Base-by-base conservation (phyloP, 306 rosid species). In the Medicago lupulina region DNA sequence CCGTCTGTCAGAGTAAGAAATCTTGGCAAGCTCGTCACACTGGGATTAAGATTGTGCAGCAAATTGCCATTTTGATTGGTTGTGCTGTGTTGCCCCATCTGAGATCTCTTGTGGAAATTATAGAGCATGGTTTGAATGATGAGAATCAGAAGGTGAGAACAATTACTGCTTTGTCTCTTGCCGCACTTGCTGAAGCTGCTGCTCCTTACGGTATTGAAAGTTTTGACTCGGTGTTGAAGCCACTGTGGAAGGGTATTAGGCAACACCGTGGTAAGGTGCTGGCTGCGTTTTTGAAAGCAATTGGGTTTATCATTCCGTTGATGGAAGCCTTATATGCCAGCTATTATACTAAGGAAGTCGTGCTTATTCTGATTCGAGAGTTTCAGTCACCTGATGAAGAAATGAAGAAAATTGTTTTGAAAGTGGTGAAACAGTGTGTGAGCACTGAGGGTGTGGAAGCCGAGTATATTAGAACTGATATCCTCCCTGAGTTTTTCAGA, bases 321-420 rank as follows among this genome's bases (percentile, higher is more conserved):
- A 94, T 94, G 98, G 98, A 91, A 85, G 97, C 96, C 9, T 60
- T 91, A 11, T 94, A 94, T 82, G 98, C 98, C 46, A 88, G 97
- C 79, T 91, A 94, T 83, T 91, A 91, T 84, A 94, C 98, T 19
- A 94, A 87, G 86, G 97, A 91, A 79, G 98, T 94, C 60, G 89
- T 94, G 98, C 87, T 91, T 57, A 86, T 94, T 79, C 81, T 94
- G 83, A 94, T 91, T 73, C 85, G 98, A 50, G 97, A 94, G 69
- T 94, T 94, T 68, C 98, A 94, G 86, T 94, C 98, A 67, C 98
- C 98, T 7, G 98, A 94, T 82, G 98, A 94, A 84, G 98, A 94
- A 83, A 94, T 94, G 98, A 94, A 94, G 84, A 93, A 94, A 84
- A 94, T 94, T 84, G 96, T 94, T 80, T 70, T 91, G 79, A 94